Base-by-base conservation (phyloP, 78 protist species). In the Dictyostelium brefeldianum region DNA sequence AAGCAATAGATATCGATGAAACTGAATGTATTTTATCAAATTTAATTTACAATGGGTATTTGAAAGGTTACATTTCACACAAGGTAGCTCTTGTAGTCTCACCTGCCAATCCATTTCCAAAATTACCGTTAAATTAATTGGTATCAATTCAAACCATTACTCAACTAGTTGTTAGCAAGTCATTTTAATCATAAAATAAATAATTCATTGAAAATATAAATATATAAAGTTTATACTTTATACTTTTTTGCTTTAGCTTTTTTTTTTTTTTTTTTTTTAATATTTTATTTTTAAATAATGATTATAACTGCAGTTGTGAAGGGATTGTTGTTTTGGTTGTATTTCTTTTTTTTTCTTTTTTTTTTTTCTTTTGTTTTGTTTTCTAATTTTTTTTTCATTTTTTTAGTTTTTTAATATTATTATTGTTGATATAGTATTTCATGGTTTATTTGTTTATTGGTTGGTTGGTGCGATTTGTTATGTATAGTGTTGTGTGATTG, bases 11-110 rank as follows among this genome's bases (percentile, higher is more conserved):
- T 43, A 62, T 81, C 53, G 96, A 78, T n/a, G 96, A 92, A 48
- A 83, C 92, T 22, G 96, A 92, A 57, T 92, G 96, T 29, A 78
- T 92, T 47, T 31, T 92, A 22, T 50, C 96, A 53, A 92, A 89
- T 57, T 48, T 92, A 22, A 92, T 92, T 36, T 92, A 47, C 43
- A 77, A 92, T 70, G 92, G 92, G 18, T 89, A 92, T 48, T 59
- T 92, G 12, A 92, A 89, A 57, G 96, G 96, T 36, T 92, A 92
- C n/a, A 81, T 92, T 14, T 90, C 94, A 9, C 96, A 92, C 47
- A 80, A 92, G 48, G 94, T 78, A 17, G 91, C 91, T 71, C 56
- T 89, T 4, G 71, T 92, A 3, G 94, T 92, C 0, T 46, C 64
- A 29, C 89, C 95, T 71, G 80, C 51, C 14, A 80, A 90, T 36